These are phyloP conservation scores for Cucurbita moschata DNA, from an alignment of 306 rosid species.

Conservation along the genomic window DNA sequence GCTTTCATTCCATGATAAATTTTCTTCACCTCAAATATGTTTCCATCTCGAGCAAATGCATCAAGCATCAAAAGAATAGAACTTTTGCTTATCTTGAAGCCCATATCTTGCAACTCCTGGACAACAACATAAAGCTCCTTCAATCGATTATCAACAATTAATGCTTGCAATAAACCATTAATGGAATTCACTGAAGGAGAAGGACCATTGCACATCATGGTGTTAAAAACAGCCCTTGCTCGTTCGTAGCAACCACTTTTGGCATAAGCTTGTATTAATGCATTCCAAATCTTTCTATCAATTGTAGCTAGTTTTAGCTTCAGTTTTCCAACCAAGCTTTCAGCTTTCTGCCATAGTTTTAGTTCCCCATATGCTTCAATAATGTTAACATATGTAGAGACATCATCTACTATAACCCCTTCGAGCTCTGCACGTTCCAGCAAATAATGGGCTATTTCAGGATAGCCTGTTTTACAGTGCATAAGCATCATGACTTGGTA, in stretches of 20 bases:
- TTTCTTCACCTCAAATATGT: conserved; percentile 80
- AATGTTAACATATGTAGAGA: conserved; percentile 33
- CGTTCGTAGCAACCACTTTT: conserved; percentile 74
- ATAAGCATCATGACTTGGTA: conserved; percentile 50
- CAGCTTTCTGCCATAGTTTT: conserved; percentile 82
- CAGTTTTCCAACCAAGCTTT: conserved; percentile 68
- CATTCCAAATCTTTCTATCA: conserved; percentile 87
- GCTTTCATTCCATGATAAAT: conserved; percentile 92
- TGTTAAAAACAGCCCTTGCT: conserved; percentile 84
- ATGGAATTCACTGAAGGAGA: conserved; percentile 70
- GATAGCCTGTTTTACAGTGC: conserved; percentile 56
- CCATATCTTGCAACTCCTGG: conserved; percentile 93
- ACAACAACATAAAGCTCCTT: conserved; percentile 72
- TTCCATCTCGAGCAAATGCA: conserved; percentile 69
- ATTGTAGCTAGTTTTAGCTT: conserved; percentile 34
- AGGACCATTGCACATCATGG: conserved; percentile 91
- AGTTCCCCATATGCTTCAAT: conserved; percentile 69
- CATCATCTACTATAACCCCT: conserved; percentile 25
- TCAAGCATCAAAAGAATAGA: conserved; percentile 80
- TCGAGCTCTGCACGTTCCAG: conserved; percentile 45
- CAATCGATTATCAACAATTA: conserved; percentile 66
- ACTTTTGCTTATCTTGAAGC: conserved; percentile 72
- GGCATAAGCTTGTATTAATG: conserved; percentile 77
- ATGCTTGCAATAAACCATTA: conserved; percentile 67
- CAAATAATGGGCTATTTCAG: conserved; percentile 79